A percentile compares a stretch with the other conserved stretches of the same genome.
Conservation (phyloP, 495 filamentous ascomycete genomes). For the Aspergillus saccharolyticus region DNA sequence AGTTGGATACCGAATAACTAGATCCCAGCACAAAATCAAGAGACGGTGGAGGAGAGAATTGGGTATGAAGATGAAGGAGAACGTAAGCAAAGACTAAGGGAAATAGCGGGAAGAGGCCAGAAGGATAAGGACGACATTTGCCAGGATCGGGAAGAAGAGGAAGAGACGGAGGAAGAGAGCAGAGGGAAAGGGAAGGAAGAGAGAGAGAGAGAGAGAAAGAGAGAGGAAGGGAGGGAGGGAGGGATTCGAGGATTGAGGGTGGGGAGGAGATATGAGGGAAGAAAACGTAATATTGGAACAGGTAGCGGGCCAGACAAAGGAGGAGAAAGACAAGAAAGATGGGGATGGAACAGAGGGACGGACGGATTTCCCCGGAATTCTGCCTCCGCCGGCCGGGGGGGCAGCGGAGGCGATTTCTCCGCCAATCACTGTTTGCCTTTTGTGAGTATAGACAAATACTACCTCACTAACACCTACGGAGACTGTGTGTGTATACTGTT, state of each 20-base stretch:
- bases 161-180: not conserved
- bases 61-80: not conserved
- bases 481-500: too few relatives aligned
- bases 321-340: not conserved
- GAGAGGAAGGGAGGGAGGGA: not conserved
- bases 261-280: not conserved
- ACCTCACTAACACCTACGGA: too few relatives aligned
- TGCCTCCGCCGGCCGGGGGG: constrained; percentile 10
- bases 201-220: constrained; percentile 1
- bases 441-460: not conserved
- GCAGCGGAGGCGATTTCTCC: constrained; percentile 28
- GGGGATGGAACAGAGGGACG: constrained; percentile 3
- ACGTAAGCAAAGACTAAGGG: not conserved
- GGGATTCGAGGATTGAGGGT: not conserved
- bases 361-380: constrained; percentile 23
- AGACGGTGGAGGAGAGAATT: not conserved
- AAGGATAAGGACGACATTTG: constrained; percentile 1
- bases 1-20: not conserved
- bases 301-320: not conserved
- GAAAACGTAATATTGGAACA: not conserved
- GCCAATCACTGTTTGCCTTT: constrained; percentile 27
- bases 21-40: not conserved
- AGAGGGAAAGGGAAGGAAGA: not conserved
- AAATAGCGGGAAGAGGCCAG: not conserved
- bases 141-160: not conserved